Base-by-base conservation (phyloP, 108 stramenopile species). In the Conticribra guillardii region DNA sequence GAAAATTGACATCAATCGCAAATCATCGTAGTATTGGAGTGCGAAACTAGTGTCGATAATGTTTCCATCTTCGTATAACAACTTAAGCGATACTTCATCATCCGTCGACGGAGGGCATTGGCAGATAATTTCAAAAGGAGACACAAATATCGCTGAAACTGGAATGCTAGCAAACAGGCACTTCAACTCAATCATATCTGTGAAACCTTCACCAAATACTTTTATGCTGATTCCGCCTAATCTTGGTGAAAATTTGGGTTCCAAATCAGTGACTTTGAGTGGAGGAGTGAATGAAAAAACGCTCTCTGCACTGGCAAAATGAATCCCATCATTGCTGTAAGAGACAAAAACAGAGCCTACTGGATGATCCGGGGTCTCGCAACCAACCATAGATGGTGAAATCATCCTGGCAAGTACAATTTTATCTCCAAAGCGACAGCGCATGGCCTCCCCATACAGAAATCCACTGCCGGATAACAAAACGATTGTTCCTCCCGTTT, bases 241-340 rank as follows among this genome's bases (percentile, higher is more conserved):
- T 48, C 44, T 58, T 2, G 45, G 14, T 17, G 62, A 63, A 37
- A 53, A 31, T 29, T 0, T 66, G 0, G 73, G 73, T 4, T 62
- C 28, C 2, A 74, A 26, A 52, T 52, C 18, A 7, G 19, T 24
- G 1, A 74, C 57, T 21, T 17, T 32, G 4, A 53, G 49, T 37
- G 64, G 45, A 24, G 29, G 16, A 19, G 56, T 37, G 32, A 60
- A 74, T 34, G 54, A 54, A 45, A 65, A 74, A 22, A 55, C 21
- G 1, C 17, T 64, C 16, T 48, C 58, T n/a, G 71, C 48, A 32
- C 32, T 31, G 3, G 46, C 52, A 33, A 73, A 73, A 21, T 73
- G 57, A 23, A 64, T 21, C 5, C 72, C 72, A 60, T 73, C 72
- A 49, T 73, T 73, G 27, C 59, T 73, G 64, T 59, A 74, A 0